Conservation (phyloP, 129 eudicot species). For the Ambrosia trifida region DNA sequence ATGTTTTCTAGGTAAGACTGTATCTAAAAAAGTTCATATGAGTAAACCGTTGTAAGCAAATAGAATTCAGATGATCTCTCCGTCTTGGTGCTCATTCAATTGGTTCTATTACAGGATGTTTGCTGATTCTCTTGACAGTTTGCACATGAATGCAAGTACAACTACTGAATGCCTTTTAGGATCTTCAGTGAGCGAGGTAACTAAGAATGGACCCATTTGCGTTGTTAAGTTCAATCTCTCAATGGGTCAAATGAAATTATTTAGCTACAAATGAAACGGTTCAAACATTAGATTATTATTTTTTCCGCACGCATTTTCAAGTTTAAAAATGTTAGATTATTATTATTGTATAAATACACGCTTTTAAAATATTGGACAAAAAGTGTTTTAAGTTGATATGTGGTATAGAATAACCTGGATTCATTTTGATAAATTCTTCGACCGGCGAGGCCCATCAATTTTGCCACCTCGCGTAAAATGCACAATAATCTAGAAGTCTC, state of each 20-base stretch:
- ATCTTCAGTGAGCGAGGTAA: slow-evolving; percentile 66
- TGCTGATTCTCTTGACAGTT: slow-evolving; percentile 76
- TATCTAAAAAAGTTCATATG: not conserved
- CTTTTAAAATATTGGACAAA: not conserved
- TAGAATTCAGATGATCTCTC: not conserved
- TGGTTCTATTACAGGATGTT: slow-evolving; percentile 60
- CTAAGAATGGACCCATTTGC: not conserved
- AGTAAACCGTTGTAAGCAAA: not conserved
- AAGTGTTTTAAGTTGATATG: not conserved
- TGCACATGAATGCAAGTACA: slow-evolving; percentile 53
- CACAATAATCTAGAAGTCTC: not conserved
- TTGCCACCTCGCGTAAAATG: slow-evolving; percentile 1
- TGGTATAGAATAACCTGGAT: not conserved
- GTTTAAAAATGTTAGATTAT: not conserved
- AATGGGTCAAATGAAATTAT: not conserved
- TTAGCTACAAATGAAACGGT: not conserved
- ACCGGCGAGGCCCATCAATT: not conserved
- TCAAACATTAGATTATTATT: not conserved
- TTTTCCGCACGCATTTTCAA: not conserved
- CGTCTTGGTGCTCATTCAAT: not conserved
- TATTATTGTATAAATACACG: not conserved
- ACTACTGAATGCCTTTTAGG: slow-evolving; percentile 57
- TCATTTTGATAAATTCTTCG: not conserved
- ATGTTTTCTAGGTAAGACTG: slow-evolving; percentile 86
- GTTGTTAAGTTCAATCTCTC: not conserved